Conservation (phyloP, 768 basidiomycete genomes). For the Boletus rubropictus region DNA sequence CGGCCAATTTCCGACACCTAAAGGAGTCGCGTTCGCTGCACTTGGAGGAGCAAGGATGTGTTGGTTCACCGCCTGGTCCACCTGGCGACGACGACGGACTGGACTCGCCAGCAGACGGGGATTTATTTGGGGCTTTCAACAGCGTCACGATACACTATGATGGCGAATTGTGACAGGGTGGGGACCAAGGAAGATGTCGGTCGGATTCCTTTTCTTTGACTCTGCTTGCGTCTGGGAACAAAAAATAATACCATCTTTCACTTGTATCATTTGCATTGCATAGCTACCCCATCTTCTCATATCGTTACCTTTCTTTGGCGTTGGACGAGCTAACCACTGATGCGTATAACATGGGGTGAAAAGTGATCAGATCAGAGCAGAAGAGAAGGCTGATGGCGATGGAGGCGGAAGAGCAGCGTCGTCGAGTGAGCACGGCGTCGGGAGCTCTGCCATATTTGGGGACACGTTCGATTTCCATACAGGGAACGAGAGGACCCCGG, state of each 20-base stretch:
- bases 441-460: constrained; percentile 15
- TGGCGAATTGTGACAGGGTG: constrained; percentile 44
- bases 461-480: constrained; percentile 18
- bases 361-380: constrained; percentile 4
- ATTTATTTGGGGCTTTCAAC: constrained; percentile 83
- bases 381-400: constrained; percentile 20
- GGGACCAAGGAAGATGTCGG: neutral
- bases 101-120: constrained; percentile 43
- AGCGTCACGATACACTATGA: constrained; percentile 87
- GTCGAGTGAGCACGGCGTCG: too few relatives aligned
- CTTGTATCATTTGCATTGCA: constrained; percentile 33
- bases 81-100: constrained; percentile 41
- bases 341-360: too few relatives aligned
- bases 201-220: constrained; percentile 7
- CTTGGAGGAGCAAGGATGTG: constrained; percentile 65
- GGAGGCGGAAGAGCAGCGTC: constrained; percentile 21
- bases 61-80: constrained; percentile 34
- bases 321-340: constrained; percentile 19
- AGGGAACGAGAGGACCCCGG: constrained; percentile 25
- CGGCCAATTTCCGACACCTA: constrained; percentile 84
- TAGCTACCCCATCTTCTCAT: constrained; percentile 15
- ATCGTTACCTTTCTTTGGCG: constrained; percentile 18
- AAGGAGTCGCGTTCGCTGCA: constrained; percentile 90
- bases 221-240: constrained; percentile 19
- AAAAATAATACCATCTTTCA: constrained; percentile 20